These are phyloP conservation scores for Yamadazyma blattariae DNA, from an alignment of 1,139 yeast genomes.

Conservation along the genomic window DNA sequence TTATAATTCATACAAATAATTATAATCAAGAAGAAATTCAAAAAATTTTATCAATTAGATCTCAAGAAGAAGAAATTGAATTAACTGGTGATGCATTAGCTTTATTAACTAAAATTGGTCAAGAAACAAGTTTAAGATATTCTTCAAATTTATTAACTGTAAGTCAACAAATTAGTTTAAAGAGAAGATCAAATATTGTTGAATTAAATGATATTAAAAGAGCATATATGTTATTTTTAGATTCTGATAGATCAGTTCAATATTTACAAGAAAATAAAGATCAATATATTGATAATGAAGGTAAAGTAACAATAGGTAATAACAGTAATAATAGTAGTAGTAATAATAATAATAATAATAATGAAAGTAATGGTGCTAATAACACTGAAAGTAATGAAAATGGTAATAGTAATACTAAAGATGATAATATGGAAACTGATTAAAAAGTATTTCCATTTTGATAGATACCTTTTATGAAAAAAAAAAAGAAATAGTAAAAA, in stretches of 20 bases:
- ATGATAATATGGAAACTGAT: background rate
- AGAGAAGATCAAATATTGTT: conserved; percentile 69
- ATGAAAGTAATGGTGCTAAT: too few species aligned
- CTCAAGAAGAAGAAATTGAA: conserved; percentile 96
- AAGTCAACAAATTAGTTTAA: conserved; percentile 77
- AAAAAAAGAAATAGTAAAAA: too few species aligned
- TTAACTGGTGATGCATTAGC: conserved; percentile 81
- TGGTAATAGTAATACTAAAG: too few species aligned
- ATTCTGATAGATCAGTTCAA: conserved; percentile 82
- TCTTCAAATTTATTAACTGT: conserved; percentile 90
- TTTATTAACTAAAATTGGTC: conserved; percentile 86
- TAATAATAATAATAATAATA: too few species aligned
- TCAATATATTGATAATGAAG: conserved; percentile 72
- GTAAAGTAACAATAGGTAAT: conserved; percentile 44
- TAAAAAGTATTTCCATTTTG: background rate
- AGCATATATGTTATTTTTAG: conserved; percentile 83
- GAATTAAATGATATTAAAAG: conserved; percentile 86
- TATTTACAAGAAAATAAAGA: conserved; percentile 66
- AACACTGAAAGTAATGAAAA: too few species aligned
- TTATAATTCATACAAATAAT: conserved; percentile 80
- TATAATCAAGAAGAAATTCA: conserved; percentile 82
- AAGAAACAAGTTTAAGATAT: conserved; percentile 89
- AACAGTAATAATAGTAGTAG: conserved; percentile 13
- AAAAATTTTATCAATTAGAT: conserved; percentile 82
- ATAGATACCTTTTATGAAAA: too few species aligned